Evolutionary conservation across 1,284 basidiomycete genomes (phyloP), one percentile per base, ranked within the genome.

Genomic region (Phellopilus nigrolimitatus): DNA sequence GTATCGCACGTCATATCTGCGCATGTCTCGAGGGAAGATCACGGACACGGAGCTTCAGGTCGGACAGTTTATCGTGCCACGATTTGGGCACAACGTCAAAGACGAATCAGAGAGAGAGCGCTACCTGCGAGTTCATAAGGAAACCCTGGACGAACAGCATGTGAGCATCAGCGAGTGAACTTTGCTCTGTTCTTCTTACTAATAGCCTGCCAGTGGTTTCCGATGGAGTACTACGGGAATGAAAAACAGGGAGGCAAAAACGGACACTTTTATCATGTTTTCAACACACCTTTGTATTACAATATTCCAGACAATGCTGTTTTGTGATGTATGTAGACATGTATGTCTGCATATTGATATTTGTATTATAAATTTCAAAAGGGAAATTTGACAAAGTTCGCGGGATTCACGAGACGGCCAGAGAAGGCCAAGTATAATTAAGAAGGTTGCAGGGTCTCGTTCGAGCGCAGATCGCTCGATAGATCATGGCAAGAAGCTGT

Each of bases 31-130:
- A 8, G 81, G 83, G 30, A 80, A 77, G 15, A 80, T 88, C 53
- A 88, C 85, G 25, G 84, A 88, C 58, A 89, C 85, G 3, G 85
- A 88, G 60, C 70, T 85, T 41, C 84, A 90, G 68, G 80, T 92
- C 37, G 90, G 83, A 21, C 88, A 89, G 66, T 94, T 91, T 61
- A 72, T 87, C 43, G 65, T 92, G 6, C 88, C 88, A 0, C 74
- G 71, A 44, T 73, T 80, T 46, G 83, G 78, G 0, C 57, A 67
- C 53, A 63, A 63, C 15, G 74, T 82, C 3, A 68, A 69, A 19
- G 80, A 89, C 58, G 79, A 88, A n/a, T 73, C 76, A 0, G 65
- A 75, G 45, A 68, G 71, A 17, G 80, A 84, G 6, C 74, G 84
- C 47, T 89, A 91, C 65, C 66, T 82, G 49, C 78, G 88, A 40